phyloP scores from a whole-genome alignment of 108 stramenopile species.

The Thalassiosira profunda region DNA sequence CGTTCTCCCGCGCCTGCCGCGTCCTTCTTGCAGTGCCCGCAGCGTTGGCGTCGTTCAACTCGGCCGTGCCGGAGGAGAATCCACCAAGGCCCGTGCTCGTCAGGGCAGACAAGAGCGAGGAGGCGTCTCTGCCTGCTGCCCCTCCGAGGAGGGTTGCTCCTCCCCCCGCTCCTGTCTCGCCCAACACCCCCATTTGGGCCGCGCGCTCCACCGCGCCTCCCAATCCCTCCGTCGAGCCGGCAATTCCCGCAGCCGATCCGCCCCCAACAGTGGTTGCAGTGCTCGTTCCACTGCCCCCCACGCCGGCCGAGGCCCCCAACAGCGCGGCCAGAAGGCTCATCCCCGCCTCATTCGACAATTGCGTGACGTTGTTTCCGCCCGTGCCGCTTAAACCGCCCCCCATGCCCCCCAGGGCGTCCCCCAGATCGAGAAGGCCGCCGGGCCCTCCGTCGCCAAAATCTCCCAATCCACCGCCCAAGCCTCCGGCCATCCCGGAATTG shows the following conservation, averaged over 20 bases:
- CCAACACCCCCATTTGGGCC: neutral
- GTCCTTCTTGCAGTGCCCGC: neutral
- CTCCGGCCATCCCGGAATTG: neutral
- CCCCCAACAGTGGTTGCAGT: neutral
- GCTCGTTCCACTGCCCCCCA: neutral
- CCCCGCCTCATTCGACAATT: slow-evolving; percentile 31
- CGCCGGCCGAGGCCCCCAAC: neutral
- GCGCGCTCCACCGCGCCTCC: slow-evolving; percentile 1
- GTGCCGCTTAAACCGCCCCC: slow-evolving; percentile 8
- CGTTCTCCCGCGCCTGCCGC: neutral
- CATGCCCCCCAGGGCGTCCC: neutral
- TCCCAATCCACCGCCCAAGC: slow-evolving; percentile 5
- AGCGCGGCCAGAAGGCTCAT: slow-evolving; percentile 27
- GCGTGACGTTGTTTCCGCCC: slow-evolving; percentile 5
- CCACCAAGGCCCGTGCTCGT: too few relatives aligned
- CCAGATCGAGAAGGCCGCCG: too few relatives aligned
- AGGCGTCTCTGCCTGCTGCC: too few relatives aligned
- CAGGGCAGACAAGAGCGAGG: too few relatives aligned
- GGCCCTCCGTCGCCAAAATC: too few relatives aligned
- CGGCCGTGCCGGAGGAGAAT: too few relatives aligned
- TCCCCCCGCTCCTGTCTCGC: too few relatives aligned
- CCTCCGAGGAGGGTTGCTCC: too few relatives aligned
- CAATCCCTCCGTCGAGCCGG: slow-evolving; percentile 5
- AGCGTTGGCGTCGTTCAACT: too few relatives aligned
- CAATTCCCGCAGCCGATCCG: neutral